phyloP scores from a whole-genome alignment of 2,329 filamentous ascomycete genomes.

The Scedosporium minutisporum region DNA sequence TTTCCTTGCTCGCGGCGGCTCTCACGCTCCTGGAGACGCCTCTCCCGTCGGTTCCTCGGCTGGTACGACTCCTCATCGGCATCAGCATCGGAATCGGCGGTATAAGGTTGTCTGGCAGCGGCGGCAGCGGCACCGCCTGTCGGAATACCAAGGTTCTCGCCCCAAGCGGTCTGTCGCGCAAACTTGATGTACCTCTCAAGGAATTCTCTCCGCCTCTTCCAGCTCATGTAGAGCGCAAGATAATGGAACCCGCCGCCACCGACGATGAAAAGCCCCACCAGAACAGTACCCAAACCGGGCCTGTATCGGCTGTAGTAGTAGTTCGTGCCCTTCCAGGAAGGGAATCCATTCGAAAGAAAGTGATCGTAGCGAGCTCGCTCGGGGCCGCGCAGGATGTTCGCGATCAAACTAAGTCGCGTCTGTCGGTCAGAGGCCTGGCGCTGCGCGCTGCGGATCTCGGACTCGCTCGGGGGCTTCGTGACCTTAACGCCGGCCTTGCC shows the following conservation, averaged over 20 bases:
- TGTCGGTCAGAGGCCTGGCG: constrained; percentile 78
- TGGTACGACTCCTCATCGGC: constrained; percentile 37
- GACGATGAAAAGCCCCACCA: constrained; percentile 71
- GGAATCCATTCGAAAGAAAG: constrained; percentile 88
- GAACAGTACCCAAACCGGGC: constrained; percentile 77
- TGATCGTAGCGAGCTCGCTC: constrained; percentile 85
- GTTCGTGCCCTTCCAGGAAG: constrained; percentile 90
- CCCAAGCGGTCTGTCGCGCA: constrained; percentile 82
- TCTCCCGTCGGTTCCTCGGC: constrained; percentile 73
- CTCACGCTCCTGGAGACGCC: constrained; percentile 80
- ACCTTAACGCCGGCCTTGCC: constrained; percentile 47
- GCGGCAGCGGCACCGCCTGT: constrained; percentile 39
- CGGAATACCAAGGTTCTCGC: constrained; percentile 65
- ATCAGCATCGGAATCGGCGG: constrained; percentile 16
- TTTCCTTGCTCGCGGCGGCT: constrained; percentile 59
- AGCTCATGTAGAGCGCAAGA: constrained; percentile 71
- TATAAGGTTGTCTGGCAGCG: constrained; percentile 30
- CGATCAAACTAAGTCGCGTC: constrained; percentile 73
- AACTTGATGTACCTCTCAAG: constrained; percentile 86
- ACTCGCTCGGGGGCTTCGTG: constrained; percentile 59
- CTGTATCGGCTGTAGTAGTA: constrained; percentile 97
- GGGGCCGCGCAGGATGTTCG: constrained; percentile 73
- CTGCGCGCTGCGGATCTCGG: constrained; percentile 67
- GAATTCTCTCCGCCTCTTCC: constrained; percentile 85
- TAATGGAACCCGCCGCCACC: constrained; percentile 84